Evolutionary conservation across 2,329 filamentous ascomycete genomes (phyloP).

Genomic region (Colletotrichum acutatum): DNA sequence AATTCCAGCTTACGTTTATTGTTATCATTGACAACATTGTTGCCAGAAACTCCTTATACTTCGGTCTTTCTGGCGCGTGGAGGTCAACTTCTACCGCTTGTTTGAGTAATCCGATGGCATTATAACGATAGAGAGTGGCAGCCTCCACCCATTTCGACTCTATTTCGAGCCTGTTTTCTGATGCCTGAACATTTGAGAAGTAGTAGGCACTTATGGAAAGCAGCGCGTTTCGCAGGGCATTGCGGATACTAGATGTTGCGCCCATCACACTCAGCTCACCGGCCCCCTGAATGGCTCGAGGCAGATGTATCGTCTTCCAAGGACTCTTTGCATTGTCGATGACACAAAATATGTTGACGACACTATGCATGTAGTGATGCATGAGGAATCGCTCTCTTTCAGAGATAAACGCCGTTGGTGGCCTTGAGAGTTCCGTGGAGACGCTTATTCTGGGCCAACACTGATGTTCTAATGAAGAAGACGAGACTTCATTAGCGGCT

Average conservation of each 20-base stretch:
- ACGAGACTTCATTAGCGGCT: neutral
- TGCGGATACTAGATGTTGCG: slow-evolving; percentile 38
- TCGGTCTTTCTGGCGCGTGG: slow-evolving; percentile 28
- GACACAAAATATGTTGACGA: slow-evolving; percentile 42
- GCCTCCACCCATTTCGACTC: slow-evolving; percentile 35
- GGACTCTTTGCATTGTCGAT: slow-evolving; percentile 42
- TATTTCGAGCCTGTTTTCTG: neutral
- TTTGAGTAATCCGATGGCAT: slow-evolving; percentile 39
- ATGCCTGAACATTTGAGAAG: slow-evolving; percentile 39
- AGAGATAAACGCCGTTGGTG: neutral
- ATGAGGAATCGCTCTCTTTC: slow-evolving; percentile 40
- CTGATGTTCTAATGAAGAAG: neutral
- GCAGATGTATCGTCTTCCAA: slow-evolving; percentile 42
- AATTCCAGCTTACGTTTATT: slow-evolving; percentile 31
- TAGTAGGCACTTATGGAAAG: slow-evolving; percentile 42
- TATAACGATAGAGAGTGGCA: slow-evolving; percentile 30
- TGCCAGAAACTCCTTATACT: slow-evolving; percentile 43
- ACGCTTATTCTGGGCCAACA: neutral
- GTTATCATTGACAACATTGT: slow-evolving; percentile 44
- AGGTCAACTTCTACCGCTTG: slow-evolving; percentile 36
- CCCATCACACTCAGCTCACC: slow-evolving; percentile 40
- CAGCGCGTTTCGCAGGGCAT: slow-evolving; percentile 39
- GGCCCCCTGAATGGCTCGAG: slow-evolving; percentile 39
- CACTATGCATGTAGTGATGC: slow-evolving; percentile 40
- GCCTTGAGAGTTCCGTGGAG: neutral